Evolutionary conservation across 306 rosid genomes (phyloP).

Genomic region (Gastrolobium villosum): DNA sequence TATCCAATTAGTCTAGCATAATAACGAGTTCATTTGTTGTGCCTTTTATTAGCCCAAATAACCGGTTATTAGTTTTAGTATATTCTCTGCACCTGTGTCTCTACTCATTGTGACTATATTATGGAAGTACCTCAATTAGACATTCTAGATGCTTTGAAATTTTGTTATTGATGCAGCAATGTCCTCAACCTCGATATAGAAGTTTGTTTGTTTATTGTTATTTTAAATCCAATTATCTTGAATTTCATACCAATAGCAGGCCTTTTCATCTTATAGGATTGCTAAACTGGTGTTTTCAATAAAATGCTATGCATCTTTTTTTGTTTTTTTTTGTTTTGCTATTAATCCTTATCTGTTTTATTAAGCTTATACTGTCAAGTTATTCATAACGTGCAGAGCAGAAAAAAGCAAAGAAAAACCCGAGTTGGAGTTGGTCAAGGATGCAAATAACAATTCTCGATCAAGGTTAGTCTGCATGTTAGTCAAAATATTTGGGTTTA

Average conservation of each 20-base stretch:
- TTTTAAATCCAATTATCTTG: background rate
- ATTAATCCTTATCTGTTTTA: background rate
- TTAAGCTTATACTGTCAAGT: slow-evolving; percentile 39
- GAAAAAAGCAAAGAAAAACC: too few relatives aligned
- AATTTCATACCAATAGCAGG: slow-evolving; percentile 22
- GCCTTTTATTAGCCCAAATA: background rate
- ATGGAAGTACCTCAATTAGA: background rate
- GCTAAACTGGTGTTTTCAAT: slow-evolving; percentile 5
- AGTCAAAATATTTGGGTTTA: background rate
- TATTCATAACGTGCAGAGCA: too few relatives aligned
- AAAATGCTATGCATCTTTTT: background rate
- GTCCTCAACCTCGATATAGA: background rate
- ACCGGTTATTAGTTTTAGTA: background rate
- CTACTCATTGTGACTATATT: background rate
- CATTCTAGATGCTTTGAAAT: slow-evolving; percentile 9
- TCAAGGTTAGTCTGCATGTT: slow-evolving; percentile 49
- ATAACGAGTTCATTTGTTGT: background rate
- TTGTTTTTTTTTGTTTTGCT: background rate
- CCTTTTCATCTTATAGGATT: slow-evolving; percentile 35
- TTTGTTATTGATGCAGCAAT: background rate
- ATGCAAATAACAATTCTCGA: slow-evolving; percentile 32
- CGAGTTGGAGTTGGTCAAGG: slow-evolving; percentile 41
- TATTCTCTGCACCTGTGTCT: background rate
- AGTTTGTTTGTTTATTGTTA: too few relatives aligned
- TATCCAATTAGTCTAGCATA: background rate